A percentile compares a stretch with the other conserved stretches of the same genome.
These are phyloP conservation scores for Helianthus annuus DNA, from an alignment of 129 eudicot genomes.

Conservation along the genomic window DNA sequence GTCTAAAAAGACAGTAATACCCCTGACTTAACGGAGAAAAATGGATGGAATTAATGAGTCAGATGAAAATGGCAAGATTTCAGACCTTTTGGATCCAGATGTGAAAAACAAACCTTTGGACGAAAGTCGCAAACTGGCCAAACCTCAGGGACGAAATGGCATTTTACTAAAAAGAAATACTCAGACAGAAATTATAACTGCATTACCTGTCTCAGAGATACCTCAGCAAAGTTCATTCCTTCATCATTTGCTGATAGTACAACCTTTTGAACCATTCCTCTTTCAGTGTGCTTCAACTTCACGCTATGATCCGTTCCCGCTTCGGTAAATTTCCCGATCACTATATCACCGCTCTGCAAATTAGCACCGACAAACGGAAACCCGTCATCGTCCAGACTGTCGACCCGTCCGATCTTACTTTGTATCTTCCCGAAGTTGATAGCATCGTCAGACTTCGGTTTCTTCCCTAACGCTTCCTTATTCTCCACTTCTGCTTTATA, in stretches of 20 bases:
- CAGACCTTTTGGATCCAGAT: too few species aligned
- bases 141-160: too few species aligned
- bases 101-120: too few species aligned
- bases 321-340: slow-evolving; percentile 73
- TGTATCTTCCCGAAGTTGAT: slow-evolving; percentile 78
- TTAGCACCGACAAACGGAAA: slow-evolving; percentile 88
- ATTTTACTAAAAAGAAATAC: not conserved
- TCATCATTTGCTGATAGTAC: slow-evolving; percentile 85
- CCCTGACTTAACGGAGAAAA: too few species aligned
- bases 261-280: slow-evolving; percentile 95
- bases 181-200: not conserved
- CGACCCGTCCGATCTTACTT: slow-evolving; percentile 90
- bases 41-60: too few species aligned
- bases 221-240: slow-evolving; percentile 80
- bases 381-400: slow-evolving; percentile 91
- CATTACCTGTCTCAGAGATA: slow-evolving; percentile 80
- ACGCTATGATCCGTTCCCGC: slow-evolving; percentile 81
- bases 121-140: too few species aligned
- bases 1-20: too few species aligned
- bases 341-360: slow-evolving; percentile 86
- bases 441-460: slow-evolving; percentile 50
- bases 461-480: slow-evolving; percentile 50
- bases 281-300: slow-evolving; percentile 84
- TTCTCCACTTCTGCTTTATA: slow-evolving; percentile 82
- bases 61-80: too few species aligned